Evolutionary conservation across 805 yeast genomes (phyloP).

Genomic region (Maudiozyma turicensis): DNA sequence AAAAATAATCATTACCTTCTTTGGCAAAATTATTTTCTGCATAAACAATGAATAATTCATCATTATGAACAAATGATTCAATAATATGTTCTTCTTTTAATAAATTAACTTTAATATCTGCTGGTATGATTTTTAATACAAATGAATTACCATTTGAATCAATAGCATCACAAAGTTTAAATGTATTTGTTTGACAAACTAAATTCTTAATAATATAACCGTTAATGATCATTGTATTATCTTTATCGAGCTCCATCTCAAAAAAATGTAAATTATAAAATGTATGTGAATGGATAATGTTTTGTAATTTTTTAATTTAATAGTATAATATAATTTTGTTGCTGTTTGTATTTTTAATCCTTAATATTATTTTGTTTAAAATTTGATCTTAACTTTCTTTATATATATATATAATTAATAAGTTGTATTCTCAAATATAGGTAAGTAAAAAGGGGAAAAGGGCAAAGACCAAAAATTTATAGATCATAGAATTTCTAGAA

Average conservation of each 20-base stretch:
- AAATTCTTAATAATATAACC: conserved; percentile 7
- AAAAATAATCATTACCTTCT: conserved; percentile 17
- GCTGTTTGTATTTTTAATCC: too few relatives aligned
- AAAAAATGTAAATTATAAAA: too few relatives aligned
- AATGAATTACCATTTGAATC: conserved; percentile 5
- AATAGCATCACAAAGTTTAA: conserved; percentile 7
- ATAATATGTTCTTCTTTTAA: background rate
- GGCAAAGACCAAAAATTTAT: too few relatives aligned
- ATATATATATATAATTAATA: too few relatives aligned
- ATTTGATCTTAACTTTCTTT: too few relatives aligned
- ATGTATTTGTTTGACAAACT: conserved; percentile 7
- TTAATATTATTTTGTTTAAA: too few relatives aligned
- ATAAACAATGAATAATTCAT: conserved; percentile 5
- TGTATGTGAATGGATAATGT: too few relatives aligned
- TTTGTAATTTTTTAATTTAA: too few relatives aligned
- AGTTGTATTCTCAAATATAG: too few relatives aligned
- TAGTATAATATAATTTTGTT: too few relatives aligned
- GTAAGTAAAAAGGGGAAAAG: too few relatives aligned
- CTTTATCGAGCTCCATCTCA: background rate
- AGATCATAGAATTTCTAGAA: too few relatives aligned
- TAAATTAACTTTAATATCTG: background rate
- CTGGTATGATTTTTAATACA: conserved; percentile 5
- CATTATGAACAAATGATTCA: conserved; percentile 3
- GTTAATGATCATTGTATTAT: background rate
- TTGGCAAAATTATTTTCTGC: conserved; percentile 5